Base-by-base conservation (phyloP, 2,329 filamentous ascomycete genomes). In the Pseudocercospora musae region DNA sequence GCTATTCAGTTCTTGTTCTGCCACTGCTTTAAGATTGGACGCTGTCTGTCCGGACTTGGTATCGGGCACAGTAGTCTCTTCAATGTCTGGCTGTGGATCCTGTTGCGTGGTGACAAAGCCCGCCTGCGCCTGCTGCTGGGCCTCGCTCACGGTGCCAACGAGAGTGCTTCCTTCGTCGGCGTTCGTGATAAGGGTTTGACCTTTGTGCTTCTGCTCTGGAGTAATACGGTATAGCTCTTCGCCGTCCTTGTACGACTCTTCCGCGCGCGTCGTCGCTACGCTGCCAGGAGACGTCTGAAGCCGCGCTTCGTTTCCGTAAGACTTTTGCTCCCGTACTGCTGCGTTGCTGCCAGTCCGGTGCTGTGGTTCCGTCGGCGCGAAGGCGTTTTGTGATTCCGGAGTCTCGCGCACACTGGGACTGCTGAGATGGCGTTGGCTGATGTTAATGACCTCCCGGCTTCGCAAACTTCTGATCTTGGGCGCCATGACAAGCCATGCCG, bases 171-270 rank as follows among this genome's bases (percentile, higher is more conserved):
- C 44, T 11, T 15, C 44, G 13, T 23, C 1, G n/a, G 18, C 13
- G 20, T 23, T 18, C 18, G 23, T 48, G 4, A 13, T 2, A 21
- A 29, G 49, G 1, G 62, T 4, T 6, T 53, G 49, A 18, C 55
- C 21, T 25, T 55, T 46, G 11, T 18, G 44, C 27, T 57, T 64
- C 11, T 56, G 63, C 21, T 63, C 48, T n/a, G 68, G 68, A 23
- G 64, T 69, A n/a, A 63, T 6, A 9, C 23, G 31, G 58, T 69
- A 69, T 10, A 70, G 55, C 15, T 65, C 62, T 1, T 66, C 62
- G 6, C 60, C 61, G n/a, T 55, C 10, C 20, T 18, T 59, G 21
- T 37, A 25, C 20, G 59, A 40, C 23, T 60, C 59, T 23, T 61
- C 53, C 21, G 53, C 31, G 10, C 58, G 58, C 8, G 48, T 52